Base-by-base conservation (phyloP, 768 basidiomycete genomes). In the Rubroboletus satanas region DNA sequence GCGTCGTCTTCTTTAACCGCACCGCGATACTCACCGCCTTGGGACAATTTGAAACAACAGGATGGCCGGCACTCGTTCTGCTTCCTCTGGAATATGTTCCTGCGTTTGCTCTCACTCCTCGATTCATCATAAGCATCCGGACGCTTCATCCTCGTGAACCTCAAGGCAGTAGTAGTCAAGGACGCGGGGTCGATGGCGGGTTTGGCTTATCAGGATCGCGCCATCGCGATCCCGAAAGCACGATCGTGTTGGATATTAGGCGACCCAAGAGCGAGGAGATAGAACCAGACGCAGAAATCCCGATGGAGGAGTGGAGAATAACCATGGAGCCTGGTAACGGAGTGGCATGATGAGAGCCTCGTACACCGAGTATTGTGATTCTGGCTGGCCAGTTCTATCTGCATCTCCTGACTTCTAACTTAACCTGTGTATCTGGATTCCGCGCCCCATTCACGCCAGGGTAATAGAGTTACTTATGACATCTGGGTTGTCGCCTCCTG, bases 111-210 rank as follows among this genome's bases (percentile, higher is more conserved):
- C 50, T 59, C 35, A 58, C 56, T 1, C 56, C 56, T 49, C 50
- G 59, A 32, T 58, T 60, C 21, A 53, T 59, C 33, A 36, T 54
- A 31, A 53, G 56, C 14, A 31, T 58, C 12, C 57, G 44, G 17
- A 29, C 29, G 8, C 36, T 51, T 41, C 45, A 42, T 23, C 28
- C 33, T 3, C 12, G 8, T 10, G 52, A 60, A 31, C 9, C 18
- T 4, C 46, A 38, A 11, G 51, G 29, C 3, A n/a, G n/a, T n/a
- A 36, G 10, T 23, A 31, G 14, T 15, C 36, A 32, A 7, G 45
- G 26, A 18, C 11, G 1, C 11, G 47, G n/a, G 12, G 42, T 39
- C 5, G 38, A 49, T 17, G 2, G 17, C 12, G n/a, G 18, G 9
- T 38, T 43, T 31, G 26, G 18, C 5, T 17, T 31, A 14, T 37